Conservation (phyloP, 345 rosid genomes). For the Pugionium dolabratum region DNA sequence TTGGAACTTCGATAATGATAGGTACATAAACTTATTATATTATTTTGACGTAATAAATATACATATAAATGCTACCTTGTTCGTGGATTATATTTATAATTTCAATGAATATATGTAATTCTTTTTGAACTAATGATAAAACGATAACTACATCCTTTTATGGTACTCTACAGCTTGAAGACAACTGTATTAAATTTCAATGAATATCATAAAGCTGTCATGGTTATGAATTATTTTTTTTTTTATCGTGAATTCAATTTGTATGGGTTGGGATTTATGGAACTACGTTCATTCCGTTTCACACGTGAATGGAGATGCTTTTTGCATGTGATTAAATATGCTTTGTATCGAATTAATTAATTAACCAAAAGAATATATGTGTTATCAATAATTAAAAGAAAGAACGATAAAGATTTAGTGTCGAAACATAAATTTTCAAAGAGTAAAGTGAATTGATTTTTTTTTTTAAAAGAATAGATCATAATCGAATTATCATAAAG, state of each 20-base stretch:
- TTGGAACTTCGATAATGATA: no score
- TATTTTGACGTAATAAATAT: no score
- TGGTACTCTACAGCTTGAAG: neutral
- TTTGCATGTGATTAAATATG: constrained; percentile 36
- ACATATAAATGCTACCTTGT: no score
- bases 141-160: no score
- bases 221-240: constrained; percentile 10
- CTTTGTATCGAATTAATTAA: constrained; percentile 27
- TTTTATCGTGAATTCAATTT: neutral
- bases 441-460: neutral
- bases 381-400: constrained; percentile 34
- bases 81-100: no score
- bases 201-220: constrained; percentile 9
- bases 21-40: no score
- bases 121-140: neutral
- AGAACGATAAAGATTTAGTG: constrained; percentile 29
- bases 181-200: no score
- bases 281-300: constrained; percentile 25
- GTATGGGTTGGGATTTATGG: constrained; percentile 12
- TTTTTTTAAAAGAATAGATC: no score
- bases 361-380: constrained; percentile 26
- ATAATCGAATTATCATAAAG: no score
- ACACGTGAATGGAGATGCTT: constrained; percentile 39
- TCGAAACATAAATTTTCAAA: constrained; percentile 24
- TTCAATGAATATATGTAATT: neutral